Evolutionary conservation across 257 asterid genomes (phyloP).

Genomic region (Capsicum baccatum): DNA sequence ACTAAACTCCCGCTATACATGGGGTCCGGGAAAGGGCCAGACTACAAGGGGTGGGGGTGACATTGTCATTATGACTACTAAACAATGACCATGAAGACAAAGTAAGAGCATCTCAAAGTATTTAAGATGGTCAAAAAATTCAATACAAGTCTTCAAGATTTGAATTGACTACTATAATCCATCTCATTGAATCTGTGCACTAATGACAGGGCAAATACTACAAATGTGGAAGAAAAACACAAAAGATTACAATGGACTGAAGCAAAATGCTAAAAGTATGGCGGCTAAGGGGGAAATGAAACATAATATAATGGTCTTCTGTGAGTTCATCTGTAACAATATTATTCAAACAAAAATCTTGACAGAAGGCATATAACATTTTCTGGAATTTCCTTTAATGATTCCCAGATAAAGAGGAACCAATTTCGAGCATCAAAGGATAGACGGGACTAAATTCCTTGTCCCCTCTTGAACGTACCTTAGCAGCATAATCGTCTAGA

Average conservation of each 20-base stretch:
- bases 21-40: too few species aligned
- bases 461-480: slow-evolving; percentile 77
- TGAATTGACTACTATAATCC: slow-evolving; percentile 16
- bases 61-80: not conserved
- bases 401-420: slow-evolving; percentile 59
- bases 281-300: slow-evolving; percentile 9
- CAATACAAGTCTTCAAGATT: not conserved
- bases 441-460: slow-evolving; percentile 91
- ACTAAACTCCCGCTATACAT: too few species aligned
- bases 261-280: not conserved
- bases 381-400: slow-evolving; percentile 36
- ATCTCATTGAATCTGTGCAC: slow-evolving; percentile 16
- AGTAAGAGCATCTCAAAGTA: slow-evolving; percentile 7
- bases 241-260: too few species aligned
- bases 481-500: slow-evolving; percentile 84
- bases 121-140: not conserved
- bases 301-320: not conserved
- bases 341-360: not conserved
- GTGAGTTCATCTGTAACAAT: not conserved
- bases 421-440: slow-evolving; percentile 78
- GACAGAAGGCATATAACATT: not conserved
- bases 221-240: not conserved
- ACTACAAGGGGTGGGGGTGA: too few species aligned
- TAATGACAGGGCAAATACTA: slow-evolving; percentile 3
- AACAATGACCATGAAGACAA: not conserved